These are phyloP conservation scores for Jaltomata sinuosa DNA, from an alignment of 257 asterid species.

Conservation along the genomic window DNA sequence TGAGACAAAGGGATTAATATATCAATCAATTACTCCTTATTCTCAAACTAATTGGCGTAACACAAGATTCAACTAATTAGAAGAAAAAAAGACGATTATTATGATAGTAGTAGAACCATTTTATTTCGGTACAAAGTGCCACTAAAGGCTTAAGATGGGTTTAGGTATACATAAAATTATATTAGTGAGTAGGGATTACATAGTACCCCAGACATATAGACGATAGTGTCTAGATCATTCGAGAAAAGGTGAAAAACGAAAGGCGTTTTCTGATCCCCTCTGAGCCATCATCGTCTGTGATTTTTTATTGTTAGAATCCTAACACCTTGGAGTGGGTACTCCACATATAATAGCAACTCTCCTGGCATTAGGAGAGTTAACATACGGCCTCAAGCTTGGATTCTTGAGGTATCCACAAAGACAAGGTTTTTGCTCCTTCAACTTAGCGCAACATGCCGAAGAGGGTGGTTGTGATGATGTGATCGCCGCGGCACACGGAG, in stretches of 20 bases:
- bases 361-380: slow-evolving; percentile 18
- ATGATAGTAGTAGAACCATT: background rate
- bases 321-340: slow-evolving; percentile 10
- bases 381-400: slow-evolving; percentile 9
- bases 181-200: background rate
- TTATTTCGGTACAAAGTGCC: background rate
- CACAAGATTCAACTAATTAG: background rate
- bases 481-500: slow-evolving; percentile 13
- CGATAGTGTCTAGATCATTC: background rate
- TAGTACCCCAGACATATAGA: background rate
- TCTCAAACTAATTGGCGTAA: background rate
- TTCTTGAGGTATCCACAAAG: slow-evolving; percentile 19
- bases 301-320: background rate
- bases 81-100: background rate
- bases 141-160: background rate
- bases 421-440: slow-evolving; percentile 23
- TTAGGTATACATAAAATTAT: background rate
- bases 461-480: background rate
- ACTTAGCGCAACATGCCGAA: slow-evolving; percentile 6
- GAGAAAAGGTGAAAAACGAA: background rate
- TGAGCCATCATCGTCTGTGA: background rate
- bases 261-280: background rate
- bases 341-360: slow-evolving; percentile 9
- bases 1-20: background rate
- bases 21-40: background rate